Evolutionary conservation across 169 alveolate species (phyloP).

Genomic region (Perkinsus olseni): DNA sequence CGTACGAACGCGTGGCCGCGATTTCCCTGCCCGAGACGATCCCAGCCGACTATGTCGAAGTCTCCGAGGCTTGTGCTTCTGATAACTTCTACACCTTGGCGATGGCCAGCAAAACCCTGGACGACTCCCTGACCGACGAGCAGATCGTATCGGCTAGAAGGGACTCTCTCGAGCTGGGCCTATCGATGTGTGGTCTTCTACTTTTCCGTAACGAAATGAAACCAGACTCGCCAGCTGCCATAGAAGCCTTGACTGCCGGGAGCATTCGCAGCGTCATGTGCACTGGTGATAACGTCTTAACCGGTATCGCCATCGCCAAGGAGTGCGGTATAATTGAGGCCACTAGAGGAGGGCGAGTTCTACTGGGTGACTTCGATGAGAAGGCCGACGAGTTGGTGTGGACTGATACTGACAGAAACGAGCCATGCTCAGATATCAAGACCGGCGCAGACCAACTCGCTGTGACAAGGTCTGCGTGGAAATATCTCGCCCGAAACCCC

Average conservation of each 20-base stretch:
- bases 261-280: conserved; percentile 28
- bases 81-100: conserved; percentile 7
- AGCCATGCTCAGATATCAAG: neutral
- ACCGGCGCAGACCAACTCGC: too few relatives aligned
- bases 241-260: conserved; percentile 16
- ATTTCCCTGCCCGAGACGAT: neutral
- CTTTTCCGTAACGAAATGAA: conserved; percentile 32
- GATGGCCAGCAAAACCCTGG: neutral
- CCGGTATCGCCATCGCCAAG: conserved; percentile 12
- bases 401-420: neutral
- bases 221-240: conserved; percentile 25
- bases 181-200: conserved; percentile 15
- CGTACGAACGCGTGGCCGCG: conserved; percentile 5
- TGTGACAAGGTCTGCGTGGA: too few relatives aligned
- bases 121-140: neutral
- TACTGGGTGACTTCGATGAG: neutral
- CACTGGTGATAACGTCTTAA: conserved; percentile 25
- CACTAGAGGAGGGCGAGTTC: neutral
- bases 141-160: neutral
- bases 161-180: neutral
- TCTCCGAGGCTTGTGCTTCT: neutral
- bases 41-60: neutral
- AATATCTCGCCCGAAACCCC: too few relatives aligned
- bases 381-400: neutral
- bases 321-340: neutral